A percentile compares a stretch with the other conserved stretches of the same genome.
Conservation (phyloP, 768 basidiomycete species). For the Lactarius sanguifluus region DNA sequence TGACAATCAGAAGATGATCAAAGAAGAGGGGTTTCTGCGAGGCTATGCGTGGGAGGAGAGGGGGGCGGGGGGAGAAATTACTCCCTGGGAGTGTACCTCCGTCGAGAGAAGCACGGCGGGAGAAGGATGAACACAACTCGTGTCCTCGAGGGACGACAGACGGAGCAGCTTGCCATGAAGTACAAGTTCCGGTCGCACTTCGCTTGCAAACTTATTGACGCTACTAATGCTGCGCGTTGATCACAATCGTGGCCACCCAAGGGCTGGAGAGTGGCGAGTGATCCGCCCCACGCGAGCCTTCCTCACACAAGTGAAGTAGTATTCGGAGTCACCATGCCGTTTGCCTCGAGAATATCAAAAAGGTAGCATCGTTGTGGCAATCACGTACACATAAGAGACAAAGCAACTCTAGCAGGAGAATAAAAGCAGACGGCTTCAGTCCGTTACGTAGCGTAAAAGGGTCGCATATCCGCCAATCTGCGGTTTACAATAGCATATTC, state of each 20-base stretch:
- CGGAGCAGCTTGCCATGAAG: not conserved
- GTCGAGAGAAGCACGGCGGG: not conserved
- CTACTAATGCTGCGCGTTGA: not conserved
- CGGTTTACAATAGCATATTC: slow-evolving; percentile 16
- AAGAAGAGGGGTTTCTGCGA: slow-evolving; percentile 1
- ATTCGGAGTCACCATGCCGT: not conserved
- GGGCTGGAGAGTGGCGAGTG: not conserved
- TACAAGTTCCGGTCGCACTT: not conserved
- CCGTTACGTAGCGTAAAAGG: slow-evolving; percentile 13
- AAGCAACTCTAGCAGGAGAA: not conserved
- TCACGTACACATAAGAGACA: slow-evolving; percentile 14
- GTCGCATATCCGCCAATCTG: slow-evolving; percentile 11
- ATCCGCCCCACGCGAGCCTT: not conserved
- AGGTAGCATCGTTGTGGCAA: slow-evolving; percentile 1
- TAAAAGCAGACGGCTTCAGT: slow-evolving; percentile 8
- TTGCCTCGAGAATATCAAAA: not conserved
- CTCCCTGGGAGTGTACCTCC: not conserved
- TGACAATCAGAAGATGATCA: slow-evolving; percentile 3
- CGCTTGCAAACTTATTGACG: not conserved
- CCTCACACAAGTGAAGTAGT: not conserved
- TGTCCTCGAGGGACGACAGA: not conserved
- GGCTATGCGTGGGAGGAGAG: not conserved
- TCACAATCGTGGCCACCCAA: not conserved
- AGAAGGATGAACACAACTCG: not conserved
- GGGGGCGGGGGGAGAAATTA: not conserved